A percentile compares a stretch with the other conserved stretches of the same genome.
These are phyloP conservation scores for Persicaria tinctoria DNA, from an alignment of 148 eudicot species.

Conservation along the genomic window DNA sequence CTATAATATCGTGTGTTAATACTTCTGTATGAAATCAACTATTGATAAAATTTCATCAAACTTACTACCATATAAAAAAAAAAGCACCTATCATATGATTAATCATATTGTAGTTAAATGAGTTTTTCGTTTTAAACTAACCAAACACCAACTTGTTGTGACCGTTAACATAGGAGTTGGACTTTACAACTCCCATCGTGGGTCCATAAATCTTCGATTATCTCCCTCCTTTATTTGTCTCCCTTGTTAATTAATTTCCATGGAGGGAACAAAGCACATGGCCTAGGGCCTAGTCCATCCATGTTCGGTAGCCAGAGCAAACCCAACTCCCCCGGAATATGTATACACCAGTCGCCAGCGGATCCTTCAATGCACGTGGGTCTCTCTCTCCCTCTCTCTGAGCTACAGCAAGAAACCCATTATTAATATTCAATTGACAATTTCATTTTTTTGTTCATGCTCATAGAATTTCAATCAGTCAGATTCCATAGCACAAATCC, in stretches of 20 bases:
- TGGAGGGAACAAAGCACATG: constrained; percentile 4
- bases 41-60: no score
- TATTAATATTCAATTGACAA: not conserved
- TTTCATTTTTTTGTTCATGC: not conserved
- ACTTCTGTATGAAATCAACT: no score
- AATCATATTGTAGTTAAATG: no score
- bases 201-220: not conserved
- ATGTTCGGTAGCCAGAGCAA: not conserved
- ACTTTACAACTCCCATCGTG: not conserved
- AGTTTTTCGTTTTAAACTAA: no score
- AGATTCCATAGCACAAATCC: not conserved
- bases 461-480: not conserved
- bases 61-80: no score
- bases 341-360: not conserved
- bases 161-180: no score
- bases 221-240: not conserved
- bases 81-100: no score
- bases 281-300: constrained; percentile 4
- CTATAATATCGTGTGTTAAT: no score
- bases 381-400: not conserved
- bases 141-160: no score
- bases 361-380: constrained; percentile 11
- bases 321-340: constrained; percentile 6
- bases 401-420: not conserved
- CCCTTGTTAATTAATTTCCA: not conserved